A percentile compares a stretch with the other conserved stretches of the same genome.
Conservation (phyloP, 805 yeast species). For the Danielia oregonensis region DNA sequence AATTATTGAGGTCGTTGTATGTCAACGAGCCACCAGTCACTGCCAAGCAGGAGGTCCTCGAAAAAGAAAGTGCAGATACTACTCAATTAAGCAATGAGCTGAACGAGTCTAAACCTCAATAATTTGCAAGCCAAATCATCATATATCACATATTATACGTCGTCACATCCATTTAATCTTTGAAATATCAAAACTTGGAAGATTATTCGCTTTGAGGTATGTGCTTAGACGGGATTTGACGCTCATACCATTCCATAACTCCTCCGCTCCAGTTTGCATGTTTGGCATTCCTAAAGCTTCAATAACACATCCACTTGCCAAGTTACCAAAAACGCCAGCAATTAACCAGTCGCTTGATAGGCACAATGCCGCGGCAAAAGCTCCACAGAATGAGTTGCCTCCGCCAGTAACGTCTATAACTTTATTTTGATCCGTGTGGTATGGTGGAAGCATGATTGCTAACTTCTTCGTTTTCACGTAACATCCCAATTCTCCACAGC, state of each 20-base stretch:
- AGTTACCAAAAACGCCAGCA: slow-evolving; percentile 64
- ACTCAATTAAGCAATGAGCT: background rate
- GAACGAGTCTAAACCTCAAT: background rate
- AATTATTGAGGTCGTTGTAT: slow-evolving; percentile 38
- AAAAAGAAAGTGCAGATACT: background rate
- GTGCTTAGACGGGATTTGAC: slow-evolving; percentile 41
- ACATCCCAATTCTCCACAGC: slow-evolving; percentile 80
- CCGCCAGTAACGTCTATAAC: slow-evolving; percentile 46
- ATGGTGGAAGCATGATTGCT: slow-evolving; percentile 63
- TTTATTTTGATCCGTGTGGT: slow-evolving; percentile 45
- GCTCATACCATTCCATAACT: slow-evolving; percentile 58
- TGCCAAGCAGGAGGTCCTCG: background rate
- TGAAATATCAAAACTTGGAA: slow-evolving; percentile 2
- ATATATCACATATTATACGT: too few relatives aligned
- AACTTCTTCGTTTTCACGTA: slow-evolving; percentile 35
- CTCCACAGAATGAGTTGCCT: slow-evolving; percentile 44
- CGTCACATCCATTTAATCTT: slow-evolving; percentile 7
- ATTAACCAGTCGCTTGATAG: slow-evolving; percentile 46
- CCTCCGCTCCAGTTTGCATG: slow-evolving; percentile 19
- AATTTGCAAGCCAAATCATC: too few relatives aligned
- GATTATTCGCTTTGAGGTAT: slow-evolving; percentile 28
- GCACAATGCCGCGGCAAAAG: slow-evolving; percentile 50
- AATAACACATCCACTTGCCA: slow-evolving; percentile 78
- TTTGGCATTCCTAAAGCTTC: slow-evolving; percentile 76
- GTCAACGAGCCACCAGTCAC: background rate